Evolutionary conservation across 1,139 yeast genomes (phyloP).

Genomic region (Suhomyces bolitotheri): DNA sequence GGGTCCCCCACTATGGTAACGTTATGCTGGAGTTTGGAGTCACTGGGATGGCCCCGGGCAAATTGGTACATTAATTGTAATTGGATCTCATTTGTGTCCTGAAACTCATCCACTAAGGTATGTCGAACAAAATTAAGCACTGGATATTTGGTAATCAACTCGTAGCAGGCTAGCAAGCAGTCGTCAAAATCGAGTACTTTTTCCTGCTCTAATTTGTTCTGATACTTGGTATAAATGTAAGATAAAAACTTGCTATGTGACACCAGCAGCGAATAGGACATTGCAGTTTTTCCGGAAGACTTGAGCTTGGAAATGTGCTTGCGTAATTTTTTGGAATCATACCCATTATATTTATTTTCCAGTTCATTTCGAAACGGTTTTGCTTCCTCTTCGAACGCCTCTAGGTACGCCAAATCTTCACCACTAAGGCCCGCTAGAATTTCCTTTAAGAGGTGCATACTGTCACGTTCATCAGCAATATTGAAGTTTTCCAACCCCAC

Average conservation of each 20-base stretch:
- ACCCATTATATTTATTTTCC: slow-evolving; percentile 27
- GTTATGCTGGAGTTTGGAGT: slow-evolving; percentile 34
- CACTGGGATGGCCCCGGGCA: slow-evolving; percentile 41
- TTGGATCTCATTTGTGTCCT: slow-evolving; percentile 84
- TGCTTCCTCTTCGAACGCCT: slow-evolving; percentile 13
- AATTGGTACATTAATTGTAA: slow-evolving; percentile 64
- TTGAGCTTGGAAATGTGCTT: slow-evolving; percentile 55
- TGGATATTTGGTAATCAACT: slow-evolving; percentile 45
- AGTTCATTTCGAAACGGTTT: slow-evolving; percentile 15
- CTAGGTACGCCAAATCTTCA: slow-evolving; percentile 31
- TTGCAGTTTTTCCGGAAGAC: slow-evolving; percentile 45
- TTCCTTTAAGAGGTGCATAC: slow-evolving; percentile 48
- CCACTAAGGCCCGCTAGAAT: slow-evolving; percentile 37
- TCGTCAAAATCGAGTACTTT: slow-evolving; percentile 80
- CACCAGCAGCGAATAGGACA: slow-evolving; percentile 27
- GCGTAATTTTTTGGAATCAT: slow-evolving; percentile 39
- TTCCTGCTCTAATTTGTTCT: slow-evolving; percentile 41
- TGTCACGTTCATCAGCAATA: slow-evolving; percentile 70
- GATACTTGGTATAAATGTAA: slow-evolving; percentile 53
- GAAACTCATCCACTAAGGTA: slow-evolving; percentile 90
- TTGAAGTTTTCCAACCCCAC: slow-evolving; percentile 51
- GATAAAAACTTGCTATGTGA: slow-evolving; percentile 21
- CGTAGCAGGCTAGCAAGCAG: slow-evolving; percentile 57
- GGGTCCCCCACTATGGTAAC: slow-evolving; percentile 95
- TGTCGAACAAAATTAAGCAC: slow-evolving; percentile 58